A percentile compares a stretch with the other conserved stretches of the same genome.
Conservation (phyloP, 257 asterid species). For the Thymus quinquecostatus region DNA sequence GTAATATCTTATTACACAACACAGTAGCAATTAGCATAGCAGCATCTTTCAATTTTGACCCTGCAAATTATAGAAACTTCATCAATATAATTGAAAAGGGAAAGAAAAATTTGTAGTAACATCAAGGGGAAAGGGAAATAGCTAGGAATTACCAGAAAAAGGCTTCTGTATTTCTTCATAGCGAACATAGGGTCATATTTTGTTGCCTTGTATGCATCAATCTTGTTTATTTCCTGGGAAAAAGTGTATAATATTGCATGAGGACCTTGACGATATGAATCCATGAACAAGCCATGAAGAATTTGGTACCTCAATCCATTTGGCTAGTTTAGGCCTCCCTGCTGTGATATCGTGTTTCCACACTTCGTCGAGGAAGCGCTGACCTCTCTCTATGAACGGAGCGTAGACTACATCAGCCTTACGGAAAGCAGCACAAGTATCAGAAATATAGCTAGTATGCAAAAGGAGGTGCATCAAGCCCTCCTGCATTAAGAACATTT, state of each 20-base stretch:
- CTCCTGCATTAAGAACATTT: too few species aligned
- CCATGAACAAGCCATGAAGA: constrained; percentile 2
- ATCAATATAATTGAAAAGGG: not conserved
- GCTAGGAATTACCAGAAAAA: constrained; percentile 29
- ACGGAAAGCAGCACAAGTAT: constrained; percentile 12
- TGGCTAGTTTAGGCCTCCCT: constrained; percentile 56
- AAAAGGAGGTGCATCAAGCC: too few species aligned
- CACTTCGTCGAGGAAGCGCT: constrained; percentile 39
- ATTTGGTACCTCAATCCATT: constrained; percentile 51
- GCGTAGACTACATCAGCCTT: constrained; percentile 61
- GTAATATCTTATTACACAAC: not conserved
- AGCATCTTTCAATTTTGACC: constrained; percentile 26
- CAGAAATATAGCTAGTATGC: not conserved
- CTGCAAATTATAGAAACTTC: constrained; percentile 27
- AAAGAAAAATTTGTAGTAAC: not conserved
- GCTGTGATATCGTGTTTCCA: constrained; percentile 47
- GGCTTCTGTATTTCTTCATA: constrained; percentile 22
- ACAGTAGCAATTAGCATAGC: not conserved
- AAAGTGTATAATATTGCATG: not conserved
- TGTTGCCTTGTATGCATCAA: constrained; percentile 54
- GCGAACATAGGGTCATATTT: constrained; percentile 37
- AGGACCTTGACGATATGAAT: not conserved
- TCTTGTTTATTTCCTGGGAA: constrained; percentile 52
- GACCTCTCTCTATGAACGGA: constrained; percentile 65
- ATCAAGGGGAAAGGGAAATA: not conserved